Conservation (phyloP, 805 yeast genomes). For the Pichia nakasei region DNA sequence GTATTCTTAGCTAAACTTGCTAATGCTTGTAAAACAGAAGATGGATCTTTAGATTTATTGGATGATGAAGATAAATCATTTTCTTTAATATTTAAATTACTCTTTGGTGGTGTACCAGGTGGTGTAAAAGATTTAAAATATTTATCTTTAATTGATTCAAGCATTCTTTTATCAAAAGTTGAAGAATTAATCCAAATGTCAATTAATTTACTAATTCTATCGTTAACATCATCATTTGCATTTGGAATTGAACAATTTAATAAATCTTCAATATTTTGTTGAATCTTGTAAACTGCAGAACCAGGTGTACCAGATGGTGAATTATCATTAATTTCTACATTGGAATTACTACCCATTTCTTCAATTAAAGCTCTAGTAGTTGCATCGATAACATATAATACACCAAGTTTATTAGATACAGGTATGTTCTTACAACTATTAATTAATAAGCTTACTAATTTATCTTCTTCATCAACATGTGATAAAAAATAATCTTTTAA, state of each 20-base stretch:
- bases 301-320: conserved; percentile 67
- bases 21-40: conserved; percentile 59
- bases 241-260: conserved; percentile 55
- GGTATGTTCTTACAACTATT: conserved; percentile 67
- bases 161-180: conserved; percentile 54
- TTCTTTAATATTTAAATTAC: conserved; percentile 20
- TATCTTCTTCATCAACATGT: conserved; percentile 43
- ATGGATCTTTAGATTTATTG: conserved; percentile 37
- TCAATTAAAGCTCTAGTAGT: conserved; percentile 80
- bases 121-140: conserved; percentile 64
- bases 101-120: conserved; percentile 53
- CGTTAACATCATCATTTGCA: conserved; percentile 47
- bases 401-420: conserved; percentile 79
- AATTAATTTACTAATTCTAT: conserved; percentile 72
- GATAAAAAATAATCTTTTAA: conserved; percentile 70
- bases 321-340: conserved; percentile 36
- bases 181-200: conserved; percentile 89
- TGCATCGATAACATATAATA: conserved; percentile 86
- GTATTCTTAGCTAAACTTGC: conserved; percentile 52
- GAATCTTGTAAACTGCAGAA: conserved; percentile 59
- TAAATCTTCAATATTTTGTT: conserved; percentile 53
- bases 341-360: conserved; percentile 34
- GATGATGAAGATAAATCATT: background rate
- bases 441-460: conserved; percentile 48
- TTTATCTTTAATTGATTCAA: conserved; percentile 48